Evolutionary conservation across 2,329 filamentous ascomycete genomes (phyloP).

Genomic region (Esteya vermicola): DNA sequence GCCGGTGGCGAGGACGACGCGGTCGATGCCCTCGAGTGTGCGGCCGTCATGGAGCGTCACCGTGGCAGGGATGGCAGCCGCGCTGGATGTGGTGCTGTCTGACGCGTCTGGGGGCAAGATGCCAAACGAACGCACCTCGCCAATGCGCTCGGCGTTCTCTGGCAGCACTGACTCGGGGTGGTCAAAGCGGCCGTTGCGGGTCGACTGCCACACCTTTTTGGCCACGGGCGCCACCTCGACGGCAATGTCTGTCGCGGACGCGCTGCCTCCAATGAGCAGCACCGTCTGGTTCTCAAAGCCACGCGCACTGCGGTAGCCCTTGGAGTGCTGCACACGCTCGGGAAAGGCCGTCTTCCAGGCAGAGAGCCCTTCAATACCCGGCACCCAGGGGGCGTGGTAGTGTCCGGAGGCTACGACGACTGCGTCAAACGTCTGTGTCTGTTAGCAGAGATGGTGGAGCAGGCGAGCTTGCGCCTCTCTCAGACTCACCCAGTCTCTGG

Average conservation of each 20-base stretch:
- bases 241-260: constrained; percentile 27
- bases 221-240: constrained; percentile 23
- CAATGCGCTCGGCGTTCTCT: constrained; percentile 33
- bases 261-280: constrained; percentile 38
- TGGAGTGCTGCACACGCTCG: constrained; percentile 48
- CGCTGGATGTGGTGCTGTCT: constrained; percentile 6
- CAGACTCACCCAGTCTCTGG: background rate
- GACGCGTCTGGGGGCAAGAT: too few species aligned
- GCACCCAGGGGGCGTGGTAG: constrained; percentile 49
- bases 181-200: constrained; percentile 47
- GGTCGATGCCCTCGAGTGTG: constrained; percentile 39
- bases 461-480: background rate
- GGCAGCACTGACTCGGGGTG: constrained; percentile 39
- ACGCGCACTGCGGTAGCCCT: constrained; percentile 51
- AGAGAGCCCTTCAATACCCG: constrained; percentile 42
- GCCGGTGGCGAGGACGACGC: constrained; percentile 51
- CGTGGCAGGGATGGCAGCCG: constrained; percentile 30
- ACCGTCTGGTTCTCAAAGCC: constrained; percentile 15
- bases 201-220: constrained; percentile 31
- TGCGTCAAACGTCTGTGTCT: constrained; percentile 38
- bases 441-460: too few species aligned
- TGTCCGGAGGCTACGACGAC: constrained; percentile 54
- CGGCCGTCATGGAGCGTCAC: constrained; percentile 38
- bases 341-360: constrained; percentile 42
- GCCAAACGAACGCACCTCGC: constrained; percentile 31